Evolutionary conservation across 2,329 filamentous ascomycete species (phyloP).

Genomic region (Ascochyta viciae-villosae): DNA sequence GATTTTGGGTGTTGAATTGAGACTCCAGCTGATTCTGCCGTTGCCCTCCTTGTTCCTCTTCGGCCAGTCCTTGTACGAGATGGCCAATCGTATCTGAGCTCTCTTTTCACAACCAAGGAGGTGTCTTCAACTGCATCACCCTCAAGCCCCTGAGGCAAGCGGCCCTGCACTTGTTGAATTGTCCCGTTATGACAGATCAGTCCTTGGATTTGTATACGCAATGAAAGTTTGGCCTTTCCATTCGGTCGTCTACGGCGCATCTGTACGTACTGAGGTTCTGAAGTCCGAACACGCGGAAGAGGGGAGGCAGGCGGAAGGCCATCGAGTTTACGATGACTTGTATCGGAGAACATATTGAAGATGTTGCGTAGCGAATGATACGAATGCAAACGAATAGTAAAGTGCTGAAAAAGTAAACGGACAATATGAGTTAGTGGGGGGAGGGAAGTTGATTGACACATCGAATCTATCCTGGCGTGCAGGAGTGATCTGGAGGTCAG

Average conservation of each 20-base stretch:
- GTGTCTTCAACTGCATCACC: not conserved
- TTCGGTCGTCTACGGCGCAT: not conserved
- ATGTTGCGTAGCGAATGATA: not conserved
- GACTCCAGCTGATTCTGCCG: not conserved
- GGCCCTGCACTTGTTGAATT: not conserved
- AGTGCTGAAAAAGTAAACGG: too few relatives aligned
- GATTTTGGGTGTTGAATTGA: too few relatives aligned
- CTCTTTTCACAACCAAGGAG: not conserved
- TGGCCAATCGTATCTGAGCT: not conserved
- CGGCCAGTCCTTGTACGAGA: not conserved
- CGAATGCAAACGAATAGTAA: too few relatives aligned
- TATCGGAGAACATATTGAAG: not conserved
- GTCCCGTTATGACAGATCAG: not conserved
- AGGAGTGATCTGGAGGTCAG: too few relatives aligned
- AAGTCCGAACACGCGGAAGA: not conserved
- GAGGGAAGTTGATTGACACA: too few relatives aligned
- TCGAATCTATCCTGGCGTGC: too few relatives aligned
- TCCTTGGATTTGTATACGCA: not conserved
- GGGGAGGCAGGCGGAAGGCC: not conserved
- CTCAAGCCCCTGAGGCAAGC: not conserved
- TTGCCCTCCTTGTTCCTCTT: not conserved
- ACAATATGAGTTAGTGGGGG: not conserved
- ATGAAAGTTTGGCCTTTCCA: not conserved
- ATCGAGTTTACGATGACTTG: too few relatives aligned
- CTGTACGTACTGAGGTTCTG: not conserved